Evolutionary conservation across 2,329 filamentous ascomycete genomes (phyloP).

Genomic region (Pseudogymnoascus sp.): DNA sequence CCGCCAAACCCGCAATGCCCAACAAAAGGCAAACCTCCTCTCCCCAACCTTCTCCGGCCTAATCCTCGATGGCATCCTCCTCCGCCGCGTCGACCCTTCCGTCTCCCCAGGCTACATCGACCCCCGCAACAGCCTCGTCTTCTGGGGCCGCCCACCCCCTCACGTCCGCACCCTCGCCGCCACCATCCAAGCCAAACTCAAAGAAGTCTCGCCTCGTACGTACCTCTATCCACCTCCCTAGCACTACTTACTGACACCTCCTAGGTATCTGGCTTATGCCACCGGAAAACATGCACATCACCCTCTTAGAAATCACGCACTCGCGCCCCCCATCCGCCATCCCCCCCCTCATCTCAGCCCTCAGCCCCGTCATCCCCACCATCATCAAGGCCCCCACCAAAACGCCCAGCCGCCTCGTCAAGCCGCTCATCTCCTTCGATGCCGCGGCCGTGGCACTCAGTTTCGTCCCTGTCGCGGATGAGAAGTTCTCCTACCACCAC

Average conservation of each 20-base stretch:
- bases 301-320: constrained; percentile 75
- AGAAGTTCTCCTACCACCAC: constrained; percentile 82
- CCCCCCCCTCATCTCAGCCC: constrained; percentile 45
- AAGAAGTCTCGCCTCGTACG: constrained; percentile 60
- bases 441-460: constrained; percentile 77
- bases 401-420: constrained; percentile 68
- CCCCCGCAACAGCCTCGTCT: constrained; percentile 70
- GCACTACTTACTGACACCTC: constrained; percentile 7
- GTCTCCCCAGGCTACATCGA: constrained; percentile 65
- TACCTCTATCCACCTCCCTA: constrained; percentile 13
- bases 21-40: constrained; percentile 68
- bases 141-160: constrained; percentile 78
- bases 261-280: constrained; percentile 84
- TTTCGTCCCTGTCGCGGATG: constrained; percentile 64
- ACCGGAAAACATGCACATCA: constrained; percentile 68
- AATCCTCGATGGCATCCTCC: constrained; percentile 66
- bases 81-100: constrained; percentile 55
- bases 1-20: constrained; percentile 62
- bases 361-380: constrained; percentile 46
- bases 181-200: constrained; percentile 59
- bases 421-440: constrained; percentile 77
- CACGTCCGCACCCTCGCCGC: constrained; percentile 60
- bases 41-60: constrained; percentile 59
- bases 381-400: constrained; percentile 57
- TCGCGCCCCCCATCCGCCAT: constrained; percentile 65